A percentile compares a stretch with the other conserved stretches of the same genome.
Evolutionary conservation across 495 filamentous ascomycete genomes (phyloP).

Genomic region (Hypoxylon fragiforme): DNA sequence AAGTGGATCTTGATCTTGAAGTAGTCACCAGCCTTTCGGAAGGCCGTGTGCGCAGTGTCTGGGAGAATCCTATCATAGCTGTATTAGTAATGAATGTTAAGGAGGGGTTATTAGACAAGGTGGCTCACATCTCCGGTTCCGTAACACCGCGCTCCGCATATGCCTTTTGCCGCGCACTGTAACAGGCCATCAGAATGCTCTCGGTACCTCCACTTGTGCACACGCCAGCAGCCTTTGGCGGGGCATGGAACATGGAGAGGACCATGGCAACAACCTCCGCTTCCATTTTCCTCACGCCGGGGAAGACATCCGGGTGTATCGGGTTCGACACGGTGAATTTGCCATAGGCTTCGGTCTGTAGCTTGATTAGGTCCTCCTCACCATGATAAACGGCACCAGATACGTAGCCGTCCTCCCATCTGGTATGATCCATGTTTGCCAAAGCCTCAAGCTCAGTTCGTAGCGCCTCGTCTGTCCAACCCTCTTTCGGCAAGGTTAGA

Average conservation of each 20-base stretch:
- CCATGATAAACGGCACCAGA: conserved; percentile 97
- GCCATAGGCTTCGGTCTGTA: conserved; percentile 90
- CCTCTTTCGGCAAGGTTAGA: conserved; percentile 78
- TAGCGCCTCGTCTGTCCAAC: conserved; percentile 79
- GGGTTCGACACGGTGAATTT: conserved; percentile 96
- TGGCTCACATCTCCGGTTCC: conserved; percentile 87
- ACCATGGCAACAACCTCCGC: conserved; percentile 98
- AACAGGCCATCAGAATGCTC: conserved; percentile 91
- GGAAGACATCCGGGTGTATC: conserved; percentile 98
- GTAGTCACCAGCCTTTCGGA: conserved; percentile 92
- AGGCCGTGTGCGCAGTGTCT: conserved; percentile 91
- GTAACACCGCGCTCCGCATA: conserved; percentile 80
- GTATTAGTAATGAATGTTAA: conserved; percentile 2
- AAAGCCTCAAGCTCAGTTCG: conserved; percentile 78
- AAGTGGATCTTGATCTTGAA: conserved; percentile 93
- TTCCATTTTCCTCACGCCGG: conserved; percentile 98
- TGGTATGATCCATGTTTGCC: conserved; percentile 84
- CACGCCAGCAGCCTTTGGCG: conserved; percentile 78
- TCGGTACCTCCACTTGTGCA: conserved; percentile 94
- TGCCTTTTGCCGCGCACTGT: conserved; percentile 87
- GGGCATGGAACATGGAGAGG: conserved; percentile 87
- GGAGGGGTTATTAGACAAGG: not conserved
- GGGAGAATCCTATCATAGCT: conserved; percentile 73
- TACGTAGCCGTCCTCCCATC: conserved; percentile 95
- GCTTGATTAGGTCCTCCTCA: conserved; percentile 75